Evolutionary conservation across 2,329 filamentous ascomycete species (phyloP).

Genomic region (Torrubiella hemipterigena): DNA sequence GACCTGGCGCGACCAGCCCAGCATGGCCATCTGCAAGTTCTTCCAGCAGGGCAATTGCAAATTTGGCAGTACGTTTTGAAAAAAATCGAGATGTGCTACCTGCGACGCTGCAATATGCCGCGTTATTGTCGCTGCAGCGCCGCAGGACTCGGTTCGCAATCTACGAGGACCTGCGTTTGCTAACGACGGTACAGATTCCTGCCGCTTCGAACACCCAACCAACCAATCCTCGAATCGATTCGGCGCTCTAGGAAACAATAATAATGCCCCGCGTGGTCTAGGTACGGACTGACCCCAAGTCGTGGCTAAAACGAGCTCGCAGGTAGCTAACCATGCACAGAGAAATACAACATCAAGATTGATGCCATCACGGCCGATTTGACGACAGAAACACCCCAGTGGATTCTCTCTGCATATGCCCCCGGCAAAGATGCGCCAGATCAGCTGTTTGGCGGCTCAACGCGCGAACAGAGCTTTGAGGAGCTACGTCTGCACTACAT

Average conservation of each 20-base stretch:
- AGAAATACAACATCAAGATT: conserved; percentile 40
- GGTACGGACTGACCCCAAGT: no score
- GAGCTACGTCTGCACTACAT: conserved; percentile 72
- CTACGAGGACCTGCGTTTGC: no score
- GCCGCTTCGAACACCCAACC: conserved; percentile 41
- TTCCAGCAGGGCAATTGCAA: conserved; percentile 39
- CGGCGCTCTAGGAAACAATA: conserved; percentile 27
- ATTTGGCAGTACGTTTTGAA: conserved; percentile 36
- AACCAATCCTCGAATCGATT: conserved; percentile 49
- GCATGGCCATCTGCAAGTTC: conserved; percentile 33
- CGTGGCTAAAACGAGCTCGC: no score
- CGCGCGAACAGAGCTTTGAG: conserved; percentile 77
- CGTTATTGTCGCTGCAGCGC: no score
- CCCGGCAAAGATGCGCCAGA: conserved; percentile 65
- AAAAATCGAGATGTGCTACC: no score
- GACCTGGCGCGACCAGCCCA: conserved; percentile 7
- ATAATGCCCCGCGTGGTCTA: conserved; percentile 8
- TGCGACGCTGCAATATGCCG: no score
- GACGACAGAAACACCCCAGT: conserved; percentile 59
- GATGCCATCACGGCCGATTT: conserved; percentile 56
- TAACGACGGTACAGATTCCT: conserved; percentile 37
- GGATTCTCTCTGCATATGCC: conserved; percentile 79
- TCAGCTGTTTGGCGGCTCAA: conserved; percentile 70
- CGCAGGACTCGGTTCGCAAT: no score
- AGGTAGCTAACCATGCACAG: conserved; percentile 7